Evolutionary conservation across 2,329 filamentous ascomycete genomes (phyloP).

Genomic region (Paracoccidioides lutzii): DNA sequence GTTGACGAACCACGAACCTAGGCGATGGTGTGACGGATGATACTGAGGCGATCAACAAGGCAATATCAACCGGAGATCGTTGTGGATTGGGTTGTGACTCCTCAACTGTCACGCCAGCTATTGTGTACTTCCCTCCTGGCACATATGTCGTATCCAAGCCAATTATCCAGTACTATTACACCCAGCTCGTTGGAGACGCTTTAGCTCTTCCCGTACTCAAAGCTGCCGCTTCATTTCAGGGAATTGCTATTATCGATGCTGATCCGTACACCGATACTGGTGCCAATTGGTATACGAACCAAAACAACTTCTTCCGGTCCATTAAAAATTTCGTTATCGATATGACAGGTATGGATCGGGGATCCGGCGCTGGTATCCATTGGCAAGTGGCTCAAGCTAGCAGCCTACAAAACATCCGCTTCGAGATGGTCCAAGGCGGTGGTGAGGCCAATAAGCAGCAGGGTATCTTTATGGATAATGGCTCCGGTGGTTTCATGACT

Average conservation of each 20-base stretch:
- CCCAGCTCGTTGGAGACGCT: slow-evolving; percentile 78
- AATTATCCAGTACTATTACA: slow-evolving; percentile 78
- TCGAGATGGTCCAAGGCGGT: slow-evolving; percentile 55
- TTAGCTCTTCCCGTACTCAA: slow-evolving; percentile 60
- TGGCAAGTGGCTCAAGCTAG: slow-evolving; percentile 77
- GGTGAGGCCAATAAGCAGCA: slow-evolving; percentile 54
- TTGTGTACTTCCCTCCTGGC: slow-evolving; percentile 85
- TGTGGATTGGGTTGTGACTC: slow-evolving; percentile 76
- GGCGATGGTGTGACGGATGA: slow-evolving; percentile 64
- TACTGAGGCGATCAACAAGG: slow-evolving; percentile 74
- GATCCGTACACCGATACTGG: slow-evolving; percentile 65
- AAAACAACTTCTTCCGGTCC: slow-evolving; percentile 73
- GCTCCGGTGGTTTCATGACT: slow-evolving; percentile 70
- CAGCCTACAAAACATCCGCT: slow-evolving; percentile 66
- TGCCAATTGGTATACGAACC: slow-evolving; percentile 65
- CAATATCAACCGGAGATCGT: slow-evolving; percentile 63
- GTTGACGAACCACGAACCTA: slow-evolving; percentile 11
- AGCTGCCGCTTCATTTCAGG: slow-evolving; percentile 56
- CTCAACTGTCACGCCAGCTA: slow-evolving; percentile 64
- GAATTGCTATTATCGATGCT: slow-evolving; percentile 80
- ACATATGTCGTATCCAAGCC: slow-evolving; percentile 72
- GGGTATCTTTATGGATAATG: slow-evolving; percentile 76
- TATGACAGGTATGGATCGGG: slow-evolving; percentile 42
- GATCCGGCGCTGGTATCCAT: slow-evolving; percentile 57
- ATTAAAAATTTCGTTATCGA: slow-evolving; percentile 74